A percentile compares a stretch with the other conserved stretches of the same genome.
Evolutionary conservation across 225 moss, liverwort and hornwort species (phyloP).

Genomic region (Pleurozium schreberi): DNA sequence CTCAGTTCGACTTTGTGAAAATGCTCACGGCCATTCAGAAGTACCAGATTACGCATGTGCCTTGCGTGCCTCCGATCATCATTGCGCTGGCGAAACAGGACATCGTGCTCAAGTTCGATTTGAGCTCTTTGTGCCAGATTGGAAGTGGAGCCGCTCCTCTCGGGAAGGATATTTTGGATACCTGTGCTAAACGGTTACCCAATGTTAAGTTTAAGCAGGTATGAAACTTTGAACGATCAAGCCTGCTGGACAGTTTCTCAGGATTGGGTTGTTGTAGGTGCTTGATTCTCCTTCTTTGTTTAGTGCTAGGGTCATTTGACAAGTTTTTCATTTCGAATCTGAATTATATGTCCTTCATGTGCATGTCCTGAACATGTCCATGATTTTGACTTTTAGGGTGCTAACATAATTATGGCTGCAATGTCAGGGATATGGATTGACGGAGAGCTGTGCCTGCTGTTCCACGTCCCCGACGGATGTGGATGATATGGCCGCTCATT

Average conservation of each 20-base stretch:
- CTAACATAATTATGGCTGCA: background rate
- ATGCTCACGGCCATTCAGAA: conserved; percentile 37
- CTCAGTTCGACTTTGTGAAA: conserved; percentile 42
- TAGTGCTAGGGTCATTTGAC: background rate
- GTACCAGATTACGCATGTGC: conserved; percentile 23
- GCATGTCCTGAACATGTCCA: background rate
- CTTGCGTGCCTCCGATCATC: conserved; percentile 53
- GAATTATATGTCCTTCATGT: background rate
- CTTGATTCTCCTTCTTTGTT: background rate
- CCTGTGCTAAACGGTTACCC: conserved; percentile 38
- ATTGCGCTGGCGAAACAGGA: conserved; percentile 42
- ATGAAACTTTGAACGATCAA: background rate
- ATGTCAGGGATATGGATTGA: conserved; percentile 64
- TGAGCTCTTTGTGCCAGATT: conserved; percentile 37
- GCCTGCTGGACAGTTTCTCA: background rate
- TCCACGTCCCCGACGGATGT: conserved; percentile 5
- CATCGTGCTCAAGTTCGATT: conserved; percentile 33
- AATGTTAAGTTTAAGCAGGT: conserved; percentile 41
- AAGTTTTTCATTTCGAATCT: background rate
- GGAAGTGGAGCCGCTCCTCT: conserved; percentile 50
- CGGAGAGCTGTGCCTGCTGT: conserved; percentile 34
- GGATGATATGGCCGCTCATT: conserved; percentile 27
- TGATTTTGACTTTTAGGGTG: background rate
- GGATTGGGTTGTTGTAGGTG: background rate
- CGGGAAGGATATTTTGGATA: conserved; percentile 33